A percentile compares a stretch with the other conserved stretches of the same genome.
Evolutionary conservation across 2,329 filamentous ascomycete genomes (phyloP).

Genomic region (Ustilaginoidea virens): DNA sequence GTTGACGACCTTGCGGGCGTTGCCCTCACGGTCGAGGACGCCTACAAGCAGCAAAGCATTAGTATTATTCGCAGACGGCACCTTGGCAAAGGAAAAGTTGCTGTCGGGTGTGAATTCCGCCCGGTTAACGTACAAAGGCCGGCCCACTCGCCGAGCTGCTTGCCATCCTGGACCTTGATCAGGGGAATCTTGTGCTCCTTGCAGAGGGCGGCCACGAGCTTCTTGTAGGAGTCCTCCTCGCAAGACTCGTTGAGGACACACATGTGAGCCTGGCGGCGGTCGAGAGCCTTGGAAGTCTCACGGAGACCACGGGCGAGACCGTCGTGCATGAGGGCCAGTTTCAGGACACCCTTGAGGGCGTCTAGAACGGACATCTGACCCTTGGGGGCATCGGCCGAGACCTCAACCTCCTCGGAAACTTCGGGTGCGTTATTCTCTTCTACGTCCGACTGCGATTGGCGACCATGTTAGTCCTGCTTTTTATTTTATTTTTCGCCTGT

Average conservation of each 20-base stretch:
- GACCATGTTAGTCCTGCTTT: slow-evolving; percentile 4
- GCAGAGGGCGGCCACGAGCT: slow-evolving; percentile 97
- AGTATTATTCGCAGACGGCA: too few species aligned
- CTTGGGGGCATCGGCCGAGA: slow-evolving; percentile 80
- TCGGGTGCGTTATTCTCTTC: slow-evolving; percentile 92
- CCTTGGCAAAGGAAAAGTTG: too few species aligned
- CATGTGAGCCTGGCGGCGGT: slow-evolving; percentile 98
- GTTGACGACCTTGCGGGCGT: slow-evolving; percentile 99
- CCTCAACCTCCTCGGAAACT: slow-evolving; percentile 81
- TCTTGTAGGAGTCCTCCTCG: slow-evolving; percentile 99
- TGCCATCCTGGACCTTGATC: slow-evolving; percentile 99
- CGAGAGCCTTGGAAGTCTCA: slow-evolving; percentile 96
- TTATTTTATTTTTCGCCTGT: too few species aligned
- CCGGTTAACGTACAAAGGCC: slow-evolving; percentile 72
- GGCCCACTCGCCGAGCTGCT: slow-evolving; percentile 99
- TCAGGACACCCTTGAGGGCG: slow-evolving; percentile 96
- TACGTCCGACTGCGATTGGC: slow-evolving; percentile 77
- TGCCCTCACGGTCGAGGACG: slow-evolving; percentile 97
- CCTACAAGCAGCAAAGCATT: slow-evolving; percentile 36
- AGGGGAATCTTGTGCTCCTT: slow-evolving; percentile 99
- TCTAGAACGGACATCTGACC: slow-evolving; percentile 97
- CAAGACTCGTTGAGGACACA: slow-evolving; percentile 99
- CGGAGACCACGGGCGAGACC: slow-evolving; percentile 96
- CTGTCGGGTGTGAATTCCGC: too few species aligned
- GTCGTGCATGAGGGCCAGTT: slow-evolving; percentile 98